Base-by-base conservation (phyloP, 139 green algal genomes). In the Auxenochlorella pyrenoidosa region DNA sequence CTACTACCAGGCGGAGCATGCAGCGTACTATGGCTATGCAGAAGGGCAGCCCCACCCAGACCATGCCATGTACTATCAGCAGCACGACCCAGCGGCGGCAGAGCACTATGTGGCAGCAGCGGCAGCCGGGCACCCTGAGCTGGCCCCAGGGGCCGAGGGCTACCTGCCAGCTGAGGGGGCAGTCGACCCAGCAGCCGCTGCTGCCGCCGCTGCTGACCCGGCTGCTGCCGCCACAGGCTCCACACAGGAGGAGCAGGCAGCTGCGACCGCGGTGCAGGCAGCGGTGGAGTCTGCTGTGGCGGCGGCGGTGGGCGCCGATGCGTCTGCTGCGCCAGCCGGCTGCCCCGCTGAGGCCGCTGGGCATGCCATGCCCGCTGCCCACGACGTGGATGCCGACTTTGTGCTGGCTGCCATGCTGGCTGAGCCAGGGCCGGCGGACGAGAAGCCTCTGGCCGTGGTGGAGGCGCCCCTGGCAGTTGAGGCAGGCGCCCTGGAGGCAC, bases 1-100 rank as follows among this genome's bases (percentile, higher is more conserved):
- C 13, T 73, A 73, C 66, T 73, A 73, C 66, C 66, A 73, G 66
- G 66, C 66, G 2, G 66, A 73, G 66, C 66, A 73, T 73, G 66
- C 66, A 0, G 66, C 66, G 0, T 36, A 73, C 32, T 73, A 73
- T 13, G 54, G 54, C 54, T 63, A 63, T 28, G 66, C 66, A 22
- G 66, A 73, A 5, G 66, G 66, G 66, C 32, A 34, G 5, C 66
- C 66, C 28, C 66, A 73, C 66, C 54, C 54, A 63, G 66, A 73
- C 32, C 66, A 34, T 18, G 66, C 66, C 5, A 16, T 36, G 34
- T 73, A 79, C 26, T 79, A 79, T 24, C 38, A 30, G 2, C 71
- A 78, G 19, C 40, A 79, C 40, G 40, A 51, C 26, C 38, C 73
- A 38, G 73, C 73, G 16, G 43, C 73, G 1, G 73, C 73, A 5